Evolutionary conservation across 306 rosid species (phyloP).

Genomic region (Vigna unguiculata): DNA sequence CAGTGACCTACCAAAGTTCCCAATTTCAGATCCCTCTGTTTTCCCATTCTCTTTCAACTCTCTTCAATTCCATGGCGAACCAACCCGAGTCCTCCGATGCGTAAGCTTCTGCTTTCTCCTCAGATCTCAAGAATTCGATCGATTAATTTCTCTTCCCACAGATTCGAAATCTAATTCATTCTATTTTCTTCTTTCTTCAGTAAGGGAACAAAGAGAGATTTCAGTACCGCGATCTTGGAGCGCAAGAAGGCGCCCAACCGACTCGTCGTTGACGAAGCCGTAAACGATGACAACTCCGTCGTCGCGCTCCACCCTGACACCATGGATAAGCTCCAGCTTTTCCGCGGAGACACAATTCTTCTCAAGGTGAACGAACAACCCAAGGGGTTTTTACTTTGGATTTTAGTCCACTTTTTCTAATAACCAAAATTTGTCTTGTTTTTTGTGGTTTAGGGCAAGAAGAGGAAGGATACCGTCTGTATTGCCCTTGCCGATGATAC

Average conservation of each 20-base stretch:
- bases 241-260: slow-evolving; percentile 94
- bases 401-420: not conserved
- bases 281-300: slow-evolving; percentile 94
- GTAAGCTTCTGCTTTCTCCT: slow-evolving; percentile 50
- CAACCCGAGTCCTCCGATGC: slow-evolving; percentile 87
- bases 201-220: slow-evolving; percentile 85
- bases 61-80: slow-evolving; percentile 60
- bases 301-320: slow-evolving; percentile 90
- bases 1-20: slow-evolving; percentile 23
- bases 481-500: slow-evolving; percentile 92
- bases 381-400: not conserved
- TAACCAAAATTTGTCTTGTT: not conserved
- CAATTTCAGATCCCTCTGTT: slow-evolving; percentile 27
- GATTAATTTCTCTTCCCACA: not conserved
- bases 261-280: slow-evolving; percentile 87
- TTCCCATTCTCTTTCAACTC: slow-evolving; percentile 9
- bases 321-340: slow-evolving; percentile 93
- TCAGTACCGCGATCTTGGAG: slow-evolving; percentile 89
- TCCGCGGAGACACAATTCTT: slow-evolving; percentile 90
- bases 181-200: slow-evolving; percentile 47
- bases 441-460: slow-evolving; percentile 73
- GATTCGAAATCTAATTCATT: not conserved
- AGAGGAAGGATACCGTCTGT: slow-evolving; percentile 88
- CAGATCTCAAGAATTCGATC: slow-evolving; percentile 42
- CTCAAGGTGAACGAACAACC: slow-evolving; percentile 60